Evolutionary conservation across 306 rosid genomes (phyloP).

Genomic region (Cucurbita pepo): DNA sequence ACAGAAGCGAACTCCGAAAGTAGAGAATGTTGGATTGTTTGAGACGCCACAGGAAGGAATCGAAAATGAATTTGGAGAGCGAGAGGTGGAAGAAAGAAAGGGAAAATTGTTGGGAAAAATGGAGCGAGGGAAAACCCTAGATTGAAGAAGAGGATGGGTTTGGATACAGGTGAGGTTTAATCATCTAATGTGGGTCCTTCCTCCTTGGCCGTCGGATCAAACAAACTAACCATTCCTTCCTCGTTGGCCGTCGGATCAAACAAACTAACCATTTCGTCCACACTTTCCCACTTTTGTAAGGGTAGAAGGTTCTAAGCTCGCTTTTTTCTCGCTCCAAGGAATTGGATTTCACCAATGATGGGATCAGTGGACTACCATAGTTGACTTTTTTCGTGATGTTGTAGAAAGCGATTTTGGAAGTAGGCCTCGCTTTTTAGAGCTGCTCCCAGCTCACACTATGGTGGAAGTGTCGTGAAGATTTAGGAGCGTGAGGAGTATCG

Average conservation of each 20-base stretch:
- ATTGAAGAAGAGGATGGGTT: background rate
- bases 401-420: background rate
- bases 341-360: background rate
- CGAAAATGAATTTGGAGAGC: background rate
- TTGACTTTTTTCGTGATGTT: background rate
- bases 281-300: too few relatives aligned
- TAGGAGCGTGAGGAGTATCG: too few relatives aligned
- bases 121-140: constrained; percentile 3
- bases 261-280: background rate
- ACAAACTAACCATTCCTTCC: background rate
- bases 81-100: background rate
- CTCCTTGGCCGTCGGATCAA: background rate
- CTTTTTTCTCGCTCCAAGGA: background rate
- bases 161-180: background rate
- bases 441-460: too few relatives aligned
- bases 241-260: background rate
- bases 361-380: background rate
- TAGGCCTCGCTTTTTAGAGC: too few relatives aligned
- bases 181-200: background rate
- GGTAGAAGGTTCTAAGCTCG: too few relatives aligned
- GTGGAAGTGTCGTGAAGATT: too few relatives aligned
- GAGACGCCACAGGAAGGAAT: background rate
- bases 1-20: background rate
- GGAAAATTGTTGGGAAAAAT: background rate
- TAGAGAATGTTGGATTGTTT: background rate